Conservation (phyloP, 2,329 filamentous ascomycete genomes). For the Penicillium sp. region DNA sequence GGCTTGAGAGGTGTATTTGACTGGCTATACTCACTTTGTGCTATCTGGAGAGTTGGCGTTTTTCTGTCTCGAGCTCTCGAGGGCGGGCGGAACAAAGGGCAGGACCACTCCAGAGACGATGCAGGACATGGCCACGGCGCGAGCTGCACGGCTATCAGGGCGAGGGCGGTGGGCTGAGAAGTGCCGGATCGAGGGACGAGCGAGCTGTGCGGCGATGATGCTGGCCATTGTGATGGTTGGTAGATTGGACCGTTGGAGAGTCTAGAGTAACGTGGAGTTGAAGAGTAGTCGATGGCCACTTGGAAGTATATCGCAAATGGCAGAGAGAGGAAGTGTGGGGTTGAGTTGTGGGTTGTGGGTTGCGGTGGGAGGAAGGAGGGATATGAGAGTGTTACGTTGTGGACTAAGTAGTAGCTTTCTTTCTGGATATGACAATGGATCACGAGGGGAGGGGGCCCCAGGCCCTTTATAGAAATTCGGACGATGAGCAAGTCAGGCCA, state of each 20-base stretch:
- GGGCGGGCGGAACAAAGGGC: conserved; percentile 50
- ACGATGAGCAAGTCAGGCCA: conserved; percentile 18
- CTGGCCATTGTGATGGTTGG: conserved; percentile 19
- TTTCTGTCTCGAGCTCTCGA: conserved; percentile 48
- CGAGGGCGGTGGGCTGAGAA: conserved; percentile 48
- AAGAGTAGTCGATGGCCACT: neutral
- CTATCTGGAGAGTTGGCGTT: conserved; percentile 41
- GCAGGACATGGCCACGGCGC: conserved; percentile 45
- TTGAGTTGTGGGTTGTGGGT: neutral
- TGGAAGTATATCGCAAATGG: neutral
- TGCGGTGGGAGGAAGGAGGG: neutral
- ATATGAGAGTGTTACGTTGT: neutral
- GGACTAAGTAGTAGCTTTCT: neutral
- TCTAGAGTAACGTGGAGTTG: neutral
- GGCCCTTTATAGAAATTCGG: conserved; percentile 15
- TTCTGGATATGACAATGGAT: neutral
- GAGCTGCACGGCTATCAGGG: conserved; percentile 42
- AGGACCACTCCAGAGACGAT: conserved; percentile 47
- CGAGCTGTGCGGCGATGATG: conserved; percentile 26
- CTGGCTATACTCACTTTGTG: conserved; percentile 36
- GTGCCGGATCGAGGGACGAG: conserved; percentile 45
- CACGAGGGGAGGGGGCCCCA: neutral
- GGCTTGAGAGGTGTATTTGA: neutral
- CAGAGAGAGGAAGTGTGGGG: neutral
- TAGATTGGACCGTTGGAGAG: neutral